Conservation (phyloP, 140 eudicot species). For the Stevia rebaudiana region DNA sequence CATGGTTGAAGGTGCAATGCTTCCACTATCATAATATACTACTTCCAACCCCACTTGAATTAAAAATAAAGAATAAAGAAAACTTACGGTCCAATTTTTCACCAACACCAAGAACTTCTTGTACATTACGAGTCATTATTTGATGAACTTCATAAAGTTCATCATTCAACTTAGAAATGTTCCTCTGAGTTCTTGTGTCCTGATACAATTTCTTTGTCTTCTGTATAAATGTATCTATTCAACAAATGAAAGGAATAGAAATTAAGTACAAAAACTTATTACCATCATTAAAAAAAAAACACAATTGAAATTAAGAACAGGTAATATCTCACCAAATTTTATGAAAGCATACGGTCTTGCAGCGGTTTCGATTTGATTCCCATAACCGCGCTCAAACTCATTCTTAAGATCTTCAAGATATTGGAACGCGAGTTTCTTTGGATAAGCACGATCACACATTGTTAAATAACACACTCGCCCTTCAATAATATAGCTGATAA, state of each 20-base stretch:
- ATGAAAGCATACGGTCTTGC: conserved; percentile 98
- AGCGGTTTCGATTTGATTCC: conserved; percentile 96
- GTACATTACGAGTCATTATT: conserved; percentile 98
- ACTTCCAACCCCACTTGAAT: not conserved
- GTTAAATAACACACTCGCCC: conserved; percentile 95
- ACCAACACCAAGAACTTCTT: conserved; percentile 99
- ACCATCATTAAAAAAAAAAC: not conserved
- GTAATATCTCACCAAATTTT: conserved; percentile 60
- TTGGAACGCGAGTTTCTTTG: conserved; percentile 97
- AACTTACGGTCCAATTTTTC: conserved; percentile 98
- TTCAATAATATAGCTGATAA: conserved; percentile 79
- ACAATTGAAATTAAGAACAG: not conserved
- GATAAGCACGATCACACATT: conserved; percentile 99
- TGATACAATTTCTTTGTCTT: conserved; percentile 91
- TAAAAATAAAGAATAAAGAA: not conserved
- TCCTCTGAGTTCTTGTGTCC: conserved; percentile 95
- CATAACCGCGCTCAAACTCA: conserved; percentile 91
- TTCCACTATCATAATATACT: not conserved
- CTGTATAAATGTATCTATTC: conserved; percentile 83
- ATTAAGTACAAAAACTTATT: not conserved
- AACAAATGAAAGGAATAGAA: conserved; percentile 9
- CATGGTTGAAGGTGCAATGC: not conserved
- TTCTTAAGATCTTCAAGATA: conserved; percentile 91
- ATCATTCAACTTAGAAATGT: conserved; percentile 88
- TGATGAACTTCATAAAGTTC: conserved; percentile 99